These are phyloP conservation scores for Leccinellum rugosiceps DNA, from an alignment of 768 basidiomycete genomes.

Conservation along the genomic window DNA sequence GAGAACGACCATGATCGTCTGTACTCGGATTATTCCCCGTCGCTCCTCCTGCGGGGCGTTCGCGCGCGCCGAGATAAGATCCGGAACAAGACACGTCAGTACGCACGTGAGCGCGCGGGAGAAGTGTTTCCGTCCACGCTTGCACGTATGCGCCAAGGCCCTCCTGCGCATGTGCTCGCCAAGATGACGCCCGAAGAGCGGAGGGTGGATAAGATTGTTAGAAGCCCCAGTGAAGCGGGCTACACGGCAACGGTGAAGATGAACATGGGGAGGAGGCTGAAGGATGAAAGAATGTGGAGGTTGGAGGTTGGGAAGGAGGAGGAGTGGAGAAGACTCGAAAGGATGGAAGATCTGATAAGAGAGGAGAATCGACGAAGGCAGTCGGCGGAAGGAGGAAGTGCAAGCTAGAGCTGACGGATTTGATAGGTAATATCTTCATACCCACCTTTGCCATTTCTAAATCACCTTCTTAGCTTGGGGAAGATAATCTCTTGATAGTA, in stretches of 20 bases:
- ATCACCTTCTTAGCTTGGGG: neutral
- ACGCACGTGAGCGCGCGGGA: constrained; percentile 58
- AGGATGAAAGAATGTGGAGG: constrained; percentile 32
- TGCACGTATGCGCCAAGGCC: constrained; percentile 47
- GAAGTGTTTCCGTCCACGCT: constrained; percentile 52
- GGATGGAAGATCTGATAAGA: constrained; percentile 25
- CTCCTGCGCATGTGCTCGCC: constrained; percentile 59
- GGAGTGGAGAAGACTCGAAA: constrained; percentile 26
- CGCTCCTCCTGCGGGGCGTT: constrained; percentile 47
- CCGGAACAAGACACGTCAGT: constrained; percentile 62
- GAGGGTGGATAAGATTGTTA: constrained; percentile 47
- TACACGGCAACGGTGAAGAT: constrained; percentile 68
- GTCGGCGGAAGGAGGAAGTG: neutral
- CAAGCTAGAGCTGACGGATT: neutral
- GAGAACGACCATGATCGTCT: constrained; percentile 42
- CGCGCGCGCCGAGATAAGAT: constrained; percentile 60
- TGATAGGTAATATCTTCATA: constrained; percentile 6
- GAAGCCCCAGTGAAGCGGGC: constrained; percentile 60
- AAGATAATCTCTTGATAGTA: neutral
- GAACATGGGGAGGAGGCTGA: constrained; percentile 49
- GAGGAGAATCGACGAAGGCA: constrained; percentile 29
- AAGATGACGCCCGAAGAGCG: constrained; percentile 49
- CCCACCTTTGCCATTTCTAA: neutral
- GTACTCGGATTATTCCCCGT: constrained; percentile 41
- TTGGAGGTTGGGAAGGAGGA: constrained; percentile 32